Evolutionary conservation across 2,329 filamentous ascomycete genomes (phyloP).

Genomic region (Hypoxylon sp.): DNA sequence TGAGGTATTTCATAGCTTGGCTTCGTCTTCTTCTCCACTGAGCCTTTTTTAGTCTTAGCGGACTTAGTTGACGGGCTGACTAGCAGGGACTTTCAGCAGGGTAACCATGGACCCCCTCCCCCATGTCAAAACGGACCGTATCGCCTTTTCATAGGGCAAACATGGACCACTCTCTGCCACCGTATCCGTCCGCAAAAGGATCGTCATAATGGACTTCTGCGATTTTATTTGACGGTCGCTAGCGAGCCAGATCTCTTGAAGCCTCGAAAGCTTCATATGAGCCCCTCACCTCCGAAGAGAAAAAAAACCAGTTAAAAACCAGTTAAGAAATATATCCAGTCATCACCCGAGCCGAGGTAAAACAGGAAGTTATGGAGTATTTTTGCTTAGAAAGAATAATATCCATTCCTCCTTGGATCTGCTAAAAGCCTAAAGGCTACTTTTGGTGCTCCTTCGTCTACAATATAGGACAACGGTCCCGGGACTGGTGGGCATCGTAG

Average conservation of each 20-base stretch:
- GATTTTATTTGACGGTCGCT: constrained; percentile 52
- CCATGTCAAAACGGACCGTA: constrained; percentile 52
- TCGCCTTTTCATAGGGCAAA: constrained; percentile 54
- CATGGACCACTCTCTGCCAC: constrained; percentile 52
- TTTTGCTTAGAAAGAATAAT: constrained; percentile 7
- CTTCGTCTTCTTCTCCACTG: constrained; percentile 48
- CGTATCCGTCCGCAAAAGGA: constrained; percentile 48
- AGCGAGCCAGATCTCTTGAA: constrained; percentile 51
- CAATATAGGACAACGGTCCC: background rate
- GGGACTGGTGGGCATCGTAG: constrained; percentile 15
- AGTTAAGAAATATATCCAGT: constrained; percentile 50
- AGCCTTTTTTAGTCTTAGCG: constrained; percentile 41
- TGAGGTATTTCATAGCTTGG: constrained; percentile 53
- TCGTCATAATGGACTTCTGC: constrained; percentile 49
- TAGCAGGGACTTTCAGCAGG: constrained; percentile 52
- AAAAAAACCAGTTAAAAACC: constrained; percentile 38
- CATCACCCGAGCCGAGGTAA: constrained; percentile 43
- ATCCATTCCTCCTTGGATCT: constrained; percentile 24
- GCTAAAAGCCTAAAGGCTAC: constrained; percentile 11
- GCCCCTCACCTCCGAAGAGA: constrained; percentile 50
- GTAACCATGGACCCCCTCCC: constrained; percentile 44
- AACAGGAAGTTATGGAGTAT: constrained; percentile 33
- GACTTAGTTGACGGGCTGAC: constrained; percentile 47
- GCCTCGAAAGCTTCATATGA: constrained; percentile 45
- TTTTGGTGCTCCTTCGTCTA: constrained; percentile 11